Base-by-base conservation (phyloP, 495 filamentous ascomycete species). In the Lepidopterella palustris region DNA sequence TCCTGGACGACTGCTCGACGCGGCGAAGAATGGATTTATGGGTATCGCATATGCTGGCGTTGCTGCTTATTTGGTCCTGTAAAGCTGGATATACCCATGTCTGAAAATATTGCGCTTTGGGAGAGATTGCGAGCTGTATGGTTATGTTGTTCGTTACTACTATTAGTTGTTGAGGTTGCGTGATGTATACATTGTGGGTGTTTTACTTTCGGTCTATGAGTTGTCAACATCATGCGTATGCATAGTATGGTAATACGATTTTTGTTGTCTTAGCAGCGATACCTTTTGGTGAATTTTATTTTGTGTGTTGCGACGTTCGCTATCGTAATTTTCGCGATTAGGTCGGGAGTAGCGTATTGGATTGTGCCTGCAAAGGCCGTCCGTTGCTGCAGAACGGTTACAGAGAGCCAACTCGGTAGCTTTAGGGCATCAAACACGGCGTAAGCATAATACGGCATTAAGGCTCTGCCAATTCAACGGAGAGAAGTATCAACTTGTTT, bases 21-120 rank as follows among this genome's bases (percentile, higher is more conserved):
- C 55, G 35, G 13, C 53, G 13, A 40, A 47, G 49, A 59, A 59
- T 13, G 61, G 60, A 8, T 24, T 62, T 45, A 21, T 67, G 9
- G 61, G 64, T 45, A 45, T 69, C 11, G 63, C 51, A 28, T 51
- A 64, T 27, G 61, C 50, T 60, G 64, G 31, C 47, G 24, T 69
- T 32, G 67, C 58, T 52, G 60, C 67, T 39, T 67, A 67, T 64
- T 49, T 69, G 1, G 31, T 58, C 10, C 47, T 69, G 42, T 69
- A 66, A 21, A 35, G 10, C 6, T 48, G 54, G 54, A 47, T 40
- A 35, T 20, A 47, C 13, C 8, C 8, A 4, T 23, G 31, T 42
- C 20, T 42, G 39, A 42, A 9, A 42, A 42, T 42, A 9, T 11
- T n/a, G n/a, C n/a, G n/a, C n/a, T n/a, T n/a, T n/a, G n/a, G n/a